Evolutionary conservation across 2,329 filamentous ascomycete species (phyloP), one percentile per base, ranked within the genome.

Genomic region (Penicillium sumatraense): DNA sequence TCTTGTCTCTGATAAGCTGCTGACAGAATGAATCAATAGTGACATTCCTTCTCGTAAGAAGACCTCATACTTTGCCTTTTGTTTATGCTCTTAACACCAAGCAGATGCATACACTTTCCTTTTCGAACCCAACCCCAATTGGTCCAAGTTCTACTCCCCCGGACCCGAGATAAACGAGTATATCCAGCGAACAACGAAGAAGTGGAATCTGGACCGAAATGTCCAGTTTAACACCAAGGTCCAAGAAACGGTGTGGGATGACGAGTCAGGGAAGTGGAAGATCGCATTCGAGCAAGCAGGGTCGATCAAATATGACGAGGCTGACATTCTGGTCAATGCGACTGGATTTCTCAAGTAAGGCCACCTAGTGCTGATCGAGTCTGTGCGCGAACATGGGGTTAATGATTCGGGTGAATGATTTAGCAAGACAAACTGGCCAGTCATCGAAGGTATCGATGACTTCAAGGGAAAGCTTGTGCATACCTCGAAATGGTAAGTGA

Each of bases 121-220:
- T 3, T 79, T 75, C 53, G 73, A 75, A 11, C 75, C 75, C 2
- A 78, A 79, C 27, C 75, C 75, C 1, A 64, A 75, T 42, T 79
- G 76, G 76, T 72, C 68, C 1, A 67, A 72, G 5, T 74, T 76
- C 35, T 80, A 77, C 49, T 72, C 74, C 5, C 65, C 64, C 5
- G 75, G 74, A 1, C 57, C 62, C 5, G 77, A 79, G 58, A 79
- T 80, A 26, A 65, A 70, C 8, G 69, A 74, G 6, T 80, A 80
- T 54, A 74, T 78, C 64, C 64, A 75, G 38, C 54, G 59, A 2
- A 68, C 69, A 5, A 73, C 72, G 6, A 66, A 60, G 42, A 78
- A 78, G 56, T 75, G 73, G 55, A 67, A 71, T 20, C 68, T 78
- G 0, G 73, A 75, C 42, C 63, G 71, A 8, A 68, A 76, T 40